Percentiles rank a stretch among this genome's conserved stretches.
Conservation (phyloP, 2,329 filamentous ascomycete species). For the Pseudocercospora eumusae region DNA sequence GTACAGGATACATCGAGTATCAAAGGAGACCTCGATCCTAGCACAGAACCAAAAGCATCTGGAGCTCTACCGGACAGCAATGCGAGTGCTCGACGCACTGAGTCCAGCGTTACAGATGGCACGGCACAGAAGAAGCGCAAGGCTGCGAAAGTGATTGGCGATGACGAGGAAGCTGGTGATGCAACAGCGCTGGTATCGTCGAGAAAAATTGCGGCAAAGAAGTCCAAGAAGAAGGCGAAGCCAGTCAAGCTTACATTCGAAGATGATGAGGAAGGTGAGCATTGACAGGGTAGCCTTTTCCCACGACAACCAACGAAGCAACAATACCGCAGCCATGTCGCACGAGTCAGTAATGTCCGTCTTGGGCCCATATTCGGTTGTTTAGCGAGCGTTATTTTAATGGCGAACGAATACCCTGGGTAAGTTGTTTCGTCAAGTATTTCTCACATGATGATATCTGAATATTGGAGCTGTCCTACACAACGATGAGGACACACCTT, state of each 20-base stretch:
- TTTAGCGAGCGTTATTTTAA: background rate
- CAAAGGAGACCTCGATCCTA: conserved; percentile 29
- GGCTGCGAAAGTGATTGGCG: conserved; percentile 39
- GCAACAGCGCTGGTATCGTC: conserved; percentile 14
- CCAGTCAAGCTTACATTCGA: conserved; percentile 42
- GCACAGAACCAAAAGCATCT: conserved; percentile 28
- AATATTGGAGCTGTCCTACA: conserved; percentile 40
- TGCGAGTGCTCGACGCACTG: conserved; percentile 17
- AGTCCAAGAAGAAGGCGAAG: conserved; percentile 40
- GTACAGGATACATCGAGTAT: conserved; percentile 23
- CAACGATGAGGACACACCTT: conserved; percentile 30
- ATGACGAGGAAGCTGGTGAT: conserved; percentile 31
- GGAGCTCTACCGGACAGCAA: conserved; percentile 27
- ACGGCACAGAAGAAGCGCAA: conserved; percentile 42
- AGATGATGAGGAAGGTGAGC: conserved; percentile 34
- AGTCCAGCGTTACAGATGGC: conserved; percentile 30
- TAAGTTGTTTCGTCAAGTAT: conserved; percentile 1
- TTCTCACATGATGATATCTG: conserved; percentile 24
- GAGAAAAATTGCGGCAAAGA: conserved; percentile 32
- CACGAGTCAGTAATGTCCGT: conserved; percentile 70
- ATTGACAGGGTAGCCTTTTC: background rate
- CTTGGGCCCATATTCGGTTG: background rate
- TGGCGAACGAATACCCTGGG: background rate
- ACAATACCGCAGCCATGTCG: conserved; percentile 65
- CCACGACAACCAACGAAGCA: conserved; percentile 21